Percentiles rank a stretch among this genome's conserved stretches.
phyloP scores from a whole-genome alignment of 192 early-diverging fungal species.

The Umbelopsis isabellina region DNA sequence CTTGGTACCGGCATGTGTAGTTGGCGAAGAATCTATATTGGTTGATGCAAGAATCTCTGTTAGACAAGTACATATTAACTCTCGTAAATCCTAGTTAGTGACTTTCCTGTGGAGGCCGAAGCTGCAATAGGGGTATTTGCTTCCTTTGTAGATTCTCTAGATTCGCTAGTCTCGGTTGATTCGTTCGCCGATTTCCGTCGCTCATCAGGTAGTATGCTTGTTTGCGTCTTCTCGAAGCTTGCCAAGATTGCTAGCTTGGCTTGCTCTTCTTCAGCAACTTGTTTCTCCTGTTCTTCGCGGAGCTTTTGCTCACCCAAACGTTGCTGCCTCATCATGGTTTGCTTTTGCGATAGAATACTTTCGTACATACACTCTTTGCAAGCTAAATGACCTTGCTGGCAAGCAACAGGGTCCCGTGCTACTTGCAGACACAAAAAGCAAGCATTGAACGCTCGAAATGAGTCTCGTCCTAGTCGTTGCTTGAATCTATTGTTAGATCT shows the following conservation, averaged over 20 bases:
- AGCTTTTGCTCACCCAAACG: slow-evolving; percentile 47
- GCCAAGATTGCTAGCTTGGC: slow-evolving; percentile 56
- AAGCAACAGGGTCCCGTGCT: slow-evolving; percentile 72
- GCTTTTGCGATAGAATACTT: slow-evolving; percentile 83
- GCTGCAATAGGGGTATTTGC: slow-evolving; percentile 7
- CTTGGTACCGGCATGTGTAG: slow-evolving; percentile 28
- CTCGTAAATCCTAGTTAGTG: neutral
- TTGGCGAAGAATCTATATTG: slow-evolving; percentile 2
- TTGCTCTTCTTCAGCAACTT: slow-evolving; percentile 36
- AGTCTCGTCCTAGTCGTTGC: slow-evolving; percentile 83
- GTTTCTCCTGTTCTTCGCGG: slow-evolving; percentile 49
- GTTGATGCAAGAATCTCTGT: neutral
- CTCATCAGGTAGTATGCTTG: slow-evolving; percentile 45
- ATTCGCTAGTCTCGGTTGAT: neutral
- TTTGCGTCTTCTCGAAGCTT: slow-evolving; percentile 71
- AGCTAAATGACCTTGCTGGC: slow-evolving; percentile 79
- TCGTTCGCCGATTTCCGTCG: slow-evolving; percentile 10
- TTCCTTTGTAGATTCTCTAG: slow-evolving; percentile 3
- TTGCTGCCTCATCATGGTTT: slow-evolving; percentile 67
- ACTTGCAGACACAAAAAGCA: slow-evolving; percentile 87
- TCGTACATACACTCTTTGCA: slow-evolving; percentile 90
- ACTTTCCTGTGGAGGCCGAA: slow-evolving; percentile 11
- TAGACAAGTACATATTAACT: neutral
- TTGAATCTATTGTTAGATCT: slow-evolving; percentile 27
- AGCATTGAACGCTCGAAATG: slow-evolving; percentile 81